A percentile compares a stretch with the other conserved stretches of the same genome.
phyloP scores from a whole-genome alignment of 1,284 basidiomycete species.

The Cryptococcus amylolentus region DNA sequence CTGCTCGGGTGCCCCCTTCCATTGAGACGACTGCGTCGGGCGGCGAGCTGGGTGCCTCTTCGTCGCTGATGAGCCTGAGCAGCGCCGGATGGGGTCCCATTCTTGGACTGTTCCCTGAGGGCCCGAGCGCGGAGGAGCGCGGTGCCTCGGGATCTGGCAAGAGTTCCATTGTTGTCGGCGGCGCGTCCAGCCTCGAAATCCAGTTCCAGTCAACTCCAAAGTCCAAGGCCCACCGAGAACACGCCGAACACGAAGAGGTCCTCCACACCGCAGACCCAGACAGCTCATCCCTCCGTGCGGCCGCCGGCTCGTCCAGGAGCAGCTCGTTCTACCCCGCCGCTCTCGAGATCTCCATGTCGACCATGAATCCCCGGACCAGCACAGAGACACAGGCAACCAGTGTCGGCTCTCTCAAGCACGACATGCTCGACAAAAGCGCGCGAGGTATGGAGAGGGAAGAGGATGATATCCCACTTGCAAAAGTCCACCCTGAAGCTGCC shows the following conservation, averaged over 20 bases:
- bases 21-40: background rate
- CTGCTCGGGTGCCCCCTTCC: background rate
- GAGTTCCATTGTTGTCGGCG: too few species aligned
- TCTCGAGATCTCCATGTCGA: background rate
- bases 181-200: too few species aligned
- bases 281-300: background rate
- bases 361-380: background rate
- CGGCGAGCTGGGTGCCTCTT: constrained; percentile 2
- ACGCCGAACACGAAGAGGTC: too few species aligned
- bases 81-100: constrained; percentile 35
- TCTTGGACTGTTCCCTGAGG: constrained; percentile 28
- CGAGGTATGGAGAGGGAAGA: background rate
- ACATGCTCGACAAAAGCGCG: background rate
- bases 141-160: background rate
- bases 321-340: background rate
- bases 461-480: background rate
- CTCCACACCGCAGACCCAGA: too few species aligned
- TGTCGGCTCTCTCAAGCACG: background rate
- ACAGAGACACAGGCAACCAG: background rate
- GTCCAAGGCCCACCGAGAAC: too few species aligned
- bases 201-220: too few species aligned
- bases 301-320: background rate
- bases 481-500: background rate
- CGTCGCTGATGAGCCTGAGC: constrained; percentile 10
- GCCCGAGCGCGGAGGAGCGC: background rate